Base-by-base conservation (phyloP, 495 filamentous ascomycete species). In the Trichodelitschia bisporula region DNA sequence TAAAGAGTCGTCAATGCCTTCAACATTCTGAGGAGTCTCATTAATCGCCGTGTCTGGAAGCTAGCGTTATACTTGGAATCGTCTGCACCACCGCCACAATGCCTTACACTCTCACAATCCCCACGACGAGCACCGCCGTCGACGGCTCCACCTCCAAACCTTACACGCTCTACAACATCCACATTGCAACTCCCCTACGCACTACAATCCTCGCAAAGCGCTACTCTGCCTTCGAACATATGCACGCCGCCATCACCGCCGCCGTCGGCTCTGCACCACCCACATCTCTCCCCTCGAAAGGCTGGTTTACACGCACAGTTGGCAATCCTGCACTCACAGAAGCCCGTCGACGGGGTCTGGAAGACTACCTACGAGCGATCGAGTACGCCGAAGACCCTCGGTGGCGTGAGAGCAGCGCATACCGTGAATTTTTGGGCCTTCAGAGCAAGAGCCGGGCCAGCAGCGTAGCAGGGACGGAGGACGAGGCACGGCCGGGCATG, bases 161-260 rank as follows among this genome's bases (percentile, higher is more conserved):
- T 1, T 78, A 74, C 58, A 95, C 86, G 1, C 54, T 77, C 52
- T 97, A 95, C 62, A 78, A 86, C 58, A 80, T 95, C 49, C 72
- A 69, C 23, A 60, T 93, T 40, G 72, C 77, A 35, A 69, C 84
- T 3, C 82, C 86, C 5, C 68, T 97, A 31, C 75, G 79, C 36
- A 79, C 77, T 31, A 78, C 79, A 47, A 74, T 72, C 44, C 60
- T 92, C 36, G 68, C 72, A 37, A 93, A 93, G 53, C 80, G 86
- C 42, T 97, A 93, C 64, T 83, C 72, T 32, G 89, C 95, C 48
- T 95, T 97, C 54, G 54, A 59, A 28, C 48, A 64, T 36, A 71
- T 97, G 34, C 69, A 97, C 57, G 41, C 48, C n/a, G 40, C 62
- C 15, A 66, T 97, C 5, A 57, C 56, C 40, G 51, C 61, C 34